A percentile compares a stretch with the other conserved stretches of the same genome.
Evolutionary conservation across 1,284 basidiomycete species (phyloP).

Genomic region (Stygiomarasmius scandens): DNA sequence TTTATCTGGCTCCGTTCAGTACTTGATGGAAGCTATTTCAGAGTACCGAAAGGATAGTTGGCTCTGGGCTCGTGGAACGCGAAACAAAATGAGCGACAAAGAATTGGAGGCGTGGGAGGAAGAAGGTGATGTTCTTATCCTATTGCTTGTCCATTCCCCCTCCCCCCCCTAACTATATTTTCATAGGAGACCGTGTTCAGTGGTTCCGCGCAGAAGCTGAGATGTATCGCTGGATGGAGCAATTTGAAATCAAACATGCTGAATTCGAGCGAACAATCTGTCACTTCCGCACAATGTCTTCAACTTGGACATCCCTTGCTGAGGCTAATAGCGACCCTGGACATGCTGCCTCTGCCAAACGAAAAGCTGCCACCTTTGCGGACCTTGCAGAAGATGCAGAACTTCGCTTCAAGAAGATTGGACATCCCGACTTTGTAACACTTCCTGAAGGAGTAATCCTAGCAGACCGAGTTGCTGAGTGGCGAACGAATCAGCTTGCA

Average conservation of each 20-base stretch:
- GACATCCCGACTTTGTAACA: neutral
- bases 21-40: neutral
- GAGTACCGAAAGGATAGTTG: neutral
- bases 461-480: no score
- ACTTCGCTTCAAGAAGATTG: neutral
- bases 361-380: constrained; percentile 6
- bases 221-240: constrained; percentile 28
- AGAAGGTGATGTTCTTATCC: neutral
- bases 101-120: constrained; percentile 6
- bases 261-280: constrained; percentile 22
- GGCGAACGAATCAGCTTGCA: no score
- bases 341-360: constrained; percentile 10
- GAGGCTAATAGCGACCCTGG: neutral
- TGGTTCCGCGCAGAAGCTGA: constrained; percentile 32
- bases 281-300: constrained; percentile 16
- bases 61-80: neutral
- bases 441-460: no score
- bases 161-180: neutral
- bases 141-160: neutral
- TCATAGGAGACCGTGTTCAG: constrained; percentile 26
- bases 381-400: neutral
- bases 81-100: neutral
- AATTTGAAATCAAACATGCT: constrained; percentile 24
- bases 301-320: constrained; percentile 17
- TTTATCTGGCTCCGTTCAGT: neutral